These are phyloP conservation scores for Zizania latifolia DNA, from an alignment of 176 grass and related monocot genomes.

Conservation along the genomic window DNA sequence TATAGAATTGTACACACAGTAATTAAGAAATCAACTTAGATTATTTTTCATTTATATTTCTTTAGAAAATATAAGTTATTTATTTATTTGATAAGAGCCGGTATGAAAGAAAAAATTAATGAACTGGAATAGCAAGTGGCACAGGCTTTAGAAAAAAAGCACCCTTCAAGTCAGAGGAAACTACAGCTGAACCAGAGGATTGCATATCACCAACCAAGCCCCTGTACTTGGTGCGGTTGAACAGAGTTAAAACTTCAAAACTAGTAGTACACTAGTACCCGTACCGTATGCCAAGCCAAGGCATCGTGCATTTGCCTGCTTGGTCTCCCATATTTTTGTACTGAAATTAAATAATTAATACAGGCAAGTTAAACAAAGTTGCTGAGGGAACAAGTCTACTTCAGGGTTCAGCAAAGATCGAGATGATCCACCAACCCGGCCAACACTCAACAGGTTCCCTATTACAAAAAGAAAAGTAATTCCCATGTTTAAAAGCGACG, in stretches of 20 bases:
- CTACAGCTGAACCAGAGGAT: background rate
- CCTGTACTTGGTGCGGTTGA: background rate
- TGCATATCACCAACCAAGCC: background rate
- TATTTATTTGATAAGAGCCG: no score
- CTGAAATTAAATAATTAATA: background rate
- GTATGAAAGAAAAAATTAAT: no score
- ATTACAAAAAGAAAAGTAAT: no score
- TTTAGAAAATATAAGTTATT: no score
- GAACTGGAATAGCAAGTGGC: no score
- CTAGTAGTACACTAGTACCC: no score
- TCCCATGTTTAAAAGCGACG: background rate
- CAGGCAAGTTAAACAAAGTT: background rate
- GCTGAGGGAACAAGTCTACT: background rate
- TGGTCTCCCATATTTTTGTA: background rate
- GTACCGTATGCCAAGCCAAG: background rate
- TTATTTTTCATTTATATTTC: no score
- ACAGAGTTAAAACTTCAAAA: background rate
- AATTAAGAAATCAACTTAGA: no score
- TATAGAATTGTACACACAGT: no score
- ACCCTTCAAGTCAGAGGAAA: background rate
- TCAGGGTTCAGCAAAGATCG: no score
- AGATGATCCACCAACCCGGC: no score
- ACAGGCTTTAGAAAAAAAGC: background rate
- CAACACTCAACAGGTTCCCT: no score
- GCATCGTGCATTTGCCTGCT: background rate